These are phyloP conservation scores for Malassezia cuniculi DNA, from an alignment of 1,284 basidiomycete species.

Conservation along the genomic window DNA sequence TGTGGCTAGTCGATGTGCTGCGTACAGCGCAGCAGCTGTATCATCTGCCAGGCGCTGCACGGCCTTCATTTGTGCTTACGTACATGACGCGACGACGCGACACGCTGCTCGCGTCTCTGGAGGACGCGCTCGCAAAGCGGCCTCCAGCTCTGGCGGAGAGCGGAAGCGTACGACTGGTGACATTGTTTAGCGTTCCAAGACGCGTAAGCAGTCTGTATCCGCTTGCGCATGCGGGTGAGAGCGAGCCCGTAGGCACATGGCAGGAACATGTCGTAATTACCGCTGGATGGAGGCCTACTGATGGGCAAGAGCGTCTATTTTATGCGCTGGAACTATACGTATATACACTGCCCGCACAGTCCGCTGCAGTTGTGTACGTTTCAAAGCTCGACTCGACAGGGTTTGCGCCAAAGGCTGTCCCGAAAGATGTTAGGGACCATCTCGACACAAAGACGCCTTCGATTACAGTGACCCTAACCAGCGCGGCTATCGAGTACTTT, in stretches of 20 bases:
- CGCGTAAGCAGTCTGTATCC: slow-evolving; percentile 33
- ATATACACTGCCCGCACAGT: slow-evolving; percentile 61
- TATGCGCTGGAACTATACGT: slow-evolving; percentile 69
- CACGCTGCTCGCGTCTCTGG: slow-evolving; percentile 16
- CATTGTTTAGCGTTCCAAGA: slow-evolving; percentile 32
- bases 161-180: slow-evolving; percentile 22
- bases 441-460: slow-evolving; percentile 13
- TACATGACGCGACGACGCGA: too few species aligned
- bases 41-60: slow-evolving; percentile 1
- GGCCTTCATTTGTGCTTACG: too few species aligned
- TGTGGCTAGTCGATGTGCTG: not conserved
- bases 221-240: slow-evolving; percentile 23
- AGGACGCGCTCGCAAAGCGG: slow-evolving; percentile 6
- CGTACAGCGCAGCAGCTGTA: slow-evolving; percentile 2
- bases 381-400: slow-evolving; percentile 90
- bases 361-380: slow-evolving; percentile 67
- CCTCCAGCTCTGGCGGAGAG: slow-evolving; percentile 15
- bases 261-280: slow-evolving; percentile 22
- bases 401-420: slow-evolving; percentile 48
- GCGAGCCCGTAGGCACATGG: slow-evolving; percentile 15
- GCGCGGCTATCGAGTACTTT: slow-evolving; percentile 59
- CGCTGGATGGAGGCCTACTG: slow-evolving; percentile 12
- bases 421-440: slow-evolving; percentile 4
- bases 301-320: slow-evolving; percentile 48
- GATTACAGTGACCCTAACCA: slow-evolving; percentile 56